phyloP scores from a whole-genome alignment of 164 flowering plant species.

The Taxillus chinensis region DNA sequence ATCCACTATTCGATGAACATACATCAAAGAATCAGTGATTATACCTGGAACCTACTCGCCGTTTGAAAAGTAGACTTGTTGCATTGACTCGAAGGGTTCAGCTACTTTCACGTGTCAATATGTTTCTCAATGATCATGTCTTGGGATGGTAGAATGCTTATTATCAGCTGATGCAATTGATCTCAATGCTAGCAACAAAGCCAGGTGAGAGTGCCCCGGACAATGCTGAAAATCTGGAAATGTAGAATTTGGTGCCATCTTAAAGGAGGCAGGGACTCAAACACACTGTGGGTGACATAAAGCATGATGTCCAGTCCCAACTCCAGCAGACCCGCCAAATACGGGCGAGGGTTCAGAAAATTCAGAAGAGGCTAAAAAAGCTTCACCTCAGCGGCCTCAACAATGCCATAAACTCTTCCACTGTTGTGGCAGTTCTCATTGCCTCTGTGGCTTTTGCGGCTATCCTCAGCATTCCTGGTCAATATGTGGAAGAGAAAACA shows the following conservation, averaged over 20 bases:
- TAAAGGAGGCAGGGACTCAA: conserved; percentile 83
- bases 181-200: conserved; percentile 55
- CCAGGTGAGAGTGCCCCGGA: conserved; percentile 81
- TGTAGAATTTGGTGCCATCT: too few species aligned
- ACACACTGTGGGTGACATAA: conserved; percentile 95
- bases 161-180: conserved; percentile 52
- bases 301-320: conserved; percentile 82
- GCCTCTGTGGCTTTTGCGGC: conserved; percentile 99
- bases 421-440: conserved; percentile 92
- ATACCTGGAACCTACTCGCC: conserved; percentile 57
- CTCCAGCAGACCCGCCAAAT: conserved; percentile 83
- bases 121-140: too few species aligned
- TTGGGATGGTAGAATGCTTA: conserved; percentile 53
- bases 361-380: conserved; percentile 72
- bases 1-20: conserved; percentile 72
- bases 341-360: conserved; percentile 58
- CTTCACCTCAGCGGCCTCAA: conserved; percentile 88
- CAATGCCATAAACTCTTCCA: conserved; percentile 87
- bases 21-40: conserved; percentile 64
- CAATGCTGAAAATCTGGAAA: conserved; percentile 71
- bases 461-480: conserved; percentile 88
- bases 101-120: background rate
- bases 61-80: conserved; percentile 69
- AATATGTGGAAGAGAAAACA: conserved; percentile 35
- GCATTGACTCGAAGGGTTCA: conserved; percentile 69